Evolutionary conservation across 176 grass and related monocot species (phyloP).

Genomic region (Zoysia japonica): DNA sequence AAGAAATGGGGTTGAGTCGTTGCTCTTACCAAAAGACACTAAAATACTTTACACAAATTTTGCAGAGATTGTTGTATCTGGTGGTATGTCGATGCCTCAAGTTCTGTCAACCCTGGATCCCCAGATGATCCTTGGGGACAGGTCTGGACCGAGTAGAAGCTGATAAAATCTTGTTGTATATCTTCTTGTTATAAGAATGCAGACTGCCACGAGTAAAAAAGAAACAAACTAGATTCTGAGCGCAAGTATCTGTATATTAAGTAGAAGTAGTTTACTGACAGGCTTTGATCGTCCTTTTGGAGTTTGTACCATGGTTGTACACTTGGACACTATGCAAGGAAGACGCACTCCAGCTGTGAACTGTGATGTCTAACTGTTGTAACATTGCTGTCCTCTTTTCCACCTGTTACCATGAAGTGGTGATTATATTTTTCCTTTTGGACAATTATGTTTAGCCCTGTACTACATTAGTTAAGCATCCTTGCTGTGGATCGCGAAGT

Average conservation of each 20-base stretch:
- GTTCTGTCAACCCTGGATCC: conserved; percentile 80
- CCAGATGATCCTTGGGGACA: conserved; percentile 50
- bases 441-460: neutral
- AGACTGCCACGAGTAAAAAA: conserved; percentile 20
- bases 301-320: conserved; percentile 30
- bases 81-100: conserved; percentile 98
- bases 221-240: conserved; percentile 31
- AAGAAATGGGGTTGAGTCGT: neutral
- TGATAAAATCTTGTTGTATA: conserved; percentile 30
- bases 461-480: too few relatives aligned
- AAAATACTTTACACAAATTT: neutral
- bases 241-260: conserved; percentile 48
- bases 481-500: too few relatives aligned
- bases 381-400: neutral
- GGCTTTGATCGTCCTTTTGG: conserved; percentile 15
- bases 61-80: conserved; percentile 93
- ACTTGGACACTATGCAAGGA: neutral
- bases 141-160: conserved; percentile 58
- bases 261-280: conserved; percentile 44
- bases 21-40: neutral
- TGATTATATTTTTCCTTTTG: neutral
- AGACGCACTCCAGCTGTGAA: neutral
- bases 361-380: neutral
- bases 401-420: neutral
- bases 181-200: conserved; percentile 23